phyloP scores from a whole-genome alignment of 1,284 basidiomycete genomes.

The Lentinula novae-zelandiae region DNA sequence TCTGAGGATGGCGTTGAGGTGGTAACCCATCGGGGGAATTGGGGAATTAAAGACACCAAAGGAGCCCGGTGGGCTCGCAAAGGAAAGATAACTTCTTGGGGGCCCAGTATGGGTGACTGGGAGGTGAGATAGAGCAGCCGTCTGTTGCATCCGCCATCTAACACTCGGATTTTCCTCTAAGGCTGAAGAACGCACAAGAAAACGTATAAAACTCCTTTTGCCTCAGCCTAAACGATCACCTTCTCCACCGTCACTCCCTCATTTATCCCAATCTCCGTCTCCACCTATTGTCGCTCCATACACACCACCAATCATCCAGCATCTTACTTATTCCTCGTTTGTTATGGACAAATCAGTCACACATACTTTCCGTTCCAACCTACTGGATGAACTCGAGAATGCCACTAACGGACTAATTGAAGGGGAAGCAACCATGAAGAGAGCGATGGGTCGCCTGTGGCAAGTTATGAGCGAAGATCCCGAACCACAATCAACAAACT shows the following conservation, averaged over 20 bases:
- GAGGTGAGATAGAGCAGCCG: slow-evolving; percentile 47
- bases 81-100: slow-evolving; percentile 77
- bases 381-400: slow-evolving; percentile 73
- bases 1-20: slow-evolving; percentile 52
- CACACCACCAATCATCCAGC: slow-evolving; percentile 57
- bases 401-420: slow-evolving; percentile 77
- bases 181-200: slow-evolving; percentile 77
- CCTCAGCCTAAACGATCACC: slow-evolving; percentile 53
- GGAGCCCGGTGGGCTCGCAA: slow-evolving; percentile 72
- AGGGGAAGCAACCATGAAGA: slow-evolving; percentile 66
- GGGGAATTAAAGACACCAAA: slow-evolving; percentile 70
- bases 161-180: slow-evolving; percentile 25
- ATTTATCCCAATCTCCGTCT: slow-evolving; percentile 51
- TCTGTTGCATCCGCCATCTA: not conserved
- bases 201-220: slow-evolving; percentile 65
- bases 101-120: slow-evolving; percentile 76
- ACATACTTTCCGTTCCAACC: slow-evolving; percentile 71
- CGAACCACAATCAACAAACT: slow-evolving; percentile 49
- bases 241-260: slow-evolving; percentile 55
- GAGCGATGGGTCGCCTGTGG: slow-evolving; percentile 74
- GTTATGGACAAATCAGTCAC: slow-evolving; percentile 81
- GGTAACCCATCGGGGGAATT: slow-evolving; percentile 60
- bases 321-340: slow-evolving; percentile 75
- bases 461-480: slow-evolving; percentile 72
- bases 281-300: slow-evolving; percentile 67